Conservation (phyloP, 106 monocot genomes). For the Iris macrosiphon region DNA sequence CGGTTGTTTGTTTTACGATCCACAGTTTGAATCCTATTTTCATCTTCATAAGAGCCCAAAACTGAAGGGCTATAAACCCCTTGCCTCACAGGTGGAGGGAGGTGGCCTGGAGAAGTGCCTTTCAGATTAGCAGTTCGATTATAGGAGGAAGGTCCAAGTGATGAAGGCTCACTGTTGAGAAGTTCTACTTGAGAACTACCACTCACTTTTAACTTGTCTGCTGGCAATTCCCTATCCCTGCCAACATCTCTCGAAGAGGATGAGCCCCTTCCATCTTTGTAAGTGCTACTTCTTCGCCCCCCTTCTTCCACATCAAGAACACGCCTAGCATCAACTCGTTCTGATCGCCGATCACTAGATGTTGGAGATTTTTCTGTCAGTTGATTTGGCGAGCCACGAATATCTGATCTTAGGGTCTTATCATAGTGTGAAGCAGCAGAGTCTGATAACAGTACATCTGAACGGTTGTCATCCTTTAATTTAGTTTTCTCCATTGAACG, state of each 20-base stretch:
- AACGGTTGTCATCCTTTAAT: slow-evolving; percentile 20
- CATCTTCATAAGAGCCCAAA: slow-evolving; percentile 40
- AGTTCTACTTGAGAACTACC: slow-evolving; percentile 18
- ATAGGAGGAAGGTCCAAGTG: slow-evolving; percentile 27
- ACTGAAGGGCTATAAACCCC: slow-evolving; percentile 37
- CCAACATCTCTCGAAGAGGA: slow-evolving; percentile 2
- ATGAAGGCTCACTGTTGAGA: slow-evolving; percentile 15
- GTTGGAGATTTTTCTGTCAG: slow-evolving; percentile 25
- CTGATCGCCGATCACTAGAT: slow-evolving; percentile 21
- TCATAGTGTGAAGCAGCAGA: slow-evolving; percentile 16
- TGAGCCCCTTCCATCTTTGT: slow-evolving; percentile 24
- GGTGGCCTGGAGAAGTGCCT: slow-evolving; percentile 31
- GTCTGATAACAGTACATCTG: slow-evolving; percentile 18
- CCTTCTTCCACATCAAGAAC: slow-evolving; percentile 24
- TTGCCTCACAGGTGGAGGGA: slow-evolving; percentile 27
- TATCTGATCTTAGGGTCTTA: slow-evolving; percentile 27
- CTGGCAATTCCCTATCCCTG: slow-evolving; percentile 15
- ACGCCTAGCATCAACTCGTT: slow-evolving; percentile 14
- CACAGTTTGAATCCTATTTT: slow-evolving; percentile 32
- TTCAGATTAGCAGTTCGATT: slow-evolving; percentile 28
- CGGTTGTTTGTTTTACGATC: slow-evolving; percentile 39
- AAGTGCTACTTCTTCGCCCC: slow-evolving; percentile 15
- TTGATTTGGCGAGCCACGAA: slow-evolving; percentile 10
- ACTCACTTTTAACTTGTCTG: slow-evolving; percentile 17
- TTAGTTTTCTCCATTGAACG: slow-evolving; percentile 23